Conservation (phyloP, 139 green algal species). For the Deuterostichococcus epilithicus region DNA sequence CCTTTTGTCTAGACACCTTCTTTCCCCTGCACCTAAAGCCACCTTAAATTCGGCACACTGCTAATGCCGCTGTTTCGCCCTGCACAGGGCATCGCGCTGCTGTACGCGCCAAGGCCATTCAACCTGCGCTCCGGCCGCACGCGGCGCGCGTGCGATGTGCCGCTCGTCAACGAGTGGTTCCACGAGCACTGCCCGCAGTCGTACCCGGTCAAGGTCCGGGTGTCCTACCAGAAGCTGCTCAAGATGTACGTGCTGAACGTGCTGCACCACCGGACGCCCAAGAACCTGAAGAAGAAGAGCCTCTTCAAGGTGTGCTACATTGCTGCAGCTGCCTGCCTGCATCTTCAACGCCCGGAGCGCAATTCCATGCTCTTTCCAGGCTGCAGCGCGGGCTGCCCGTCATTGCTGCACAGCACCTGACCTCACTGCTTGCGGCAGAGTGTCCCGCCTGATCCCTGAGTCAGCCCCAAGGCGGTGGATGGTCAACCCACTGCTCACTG, state of each 20-base stretch:
- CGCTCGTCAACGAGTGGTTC: constrained; percentile 94
- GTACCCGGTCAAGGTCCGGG: constrained; percentile 95
- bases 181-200: constrained; percentile 82
- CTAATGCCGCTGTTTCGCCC: neutral
- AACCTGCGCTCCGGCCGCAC: constrained; percentile 83
- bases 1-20: no score
- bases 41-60: no score
- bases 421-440: no score
- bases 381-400: no score
- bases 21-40: no score
- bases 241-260: constrained; percentile 98
- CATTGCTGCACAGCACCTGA: no score
- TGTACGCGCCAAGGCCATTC: constrained; percentile 95
- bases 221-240: constrained; percentile 99
- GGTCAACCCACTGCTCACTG: no score
- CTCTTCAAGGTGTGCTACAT: constrained; percentile 56
- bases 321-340: no score
- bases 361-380: no score
- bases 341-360: no score
- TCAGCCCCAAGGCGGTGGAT: no score
- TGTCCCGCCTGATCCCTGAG: no score
- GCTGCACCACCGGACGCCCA: constrained; percentile 88
- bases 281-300: constrained; percentile 93
- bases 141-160: constrained; percentile 87
- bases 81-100: constrained; percentile 88